phyloP scores from a whole-genome alignment of 257 asterid species.

The Solanum sejunctum region DNA sequence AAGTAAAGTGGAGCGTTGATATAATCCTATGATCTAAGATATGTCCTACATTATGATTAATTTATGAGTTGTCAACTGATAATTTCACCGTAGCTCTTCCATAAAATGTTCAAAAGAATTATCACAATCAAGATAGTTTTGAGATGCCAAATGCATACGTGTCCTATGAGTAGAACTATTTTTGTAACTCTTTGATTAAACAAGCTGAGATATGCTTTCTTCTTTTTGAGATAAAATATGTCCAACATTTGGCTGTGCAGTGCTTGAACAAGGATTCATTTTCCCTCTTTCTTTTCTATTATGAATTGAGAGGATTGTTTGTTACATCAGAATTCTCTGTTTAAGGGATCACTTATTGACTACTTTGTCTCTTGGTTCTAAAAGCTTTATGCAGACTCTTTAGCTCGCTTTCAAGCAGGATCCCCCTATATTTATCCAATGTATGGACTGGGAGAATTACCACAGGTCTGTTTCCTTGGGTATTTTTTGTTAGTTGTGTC shows the following conservation, averaged over 20 bases:
- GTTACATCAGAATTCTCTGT: neutral
- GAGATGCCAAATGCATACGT: neutral
- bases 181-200: neutral
- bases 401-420: constrained; percentile 94
- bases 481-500: neutral
- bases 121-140: neutral
- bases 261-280: neutral
- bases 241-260: neutral
- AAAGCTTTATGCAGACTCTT: constrained; percentile 93
- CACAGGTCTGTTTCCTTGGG: constrained; percentile 60
- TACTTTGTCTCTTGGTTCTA: constrained; percentile 1
- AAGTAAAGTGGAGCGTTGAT: neutral
- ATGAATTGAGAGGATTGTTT: neutral
- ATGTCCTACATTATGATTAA: neutral
- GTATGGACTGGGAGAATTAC: constrained; percentile 96
- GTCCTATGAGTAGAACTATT: neutral
- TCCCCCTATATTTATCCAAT: constrained; percentile 95
- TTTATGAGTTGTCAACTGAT: neutral
- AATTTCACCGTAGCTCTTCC: neutral
- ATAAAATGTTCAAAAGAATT: neutral
- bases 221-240: neutral
- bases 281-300: neutral
- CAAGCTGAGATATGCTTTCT: neutral
- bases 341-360: neutral
- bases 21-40: neutral